Base-by-base conservation (phyloP, 1,284 basidiomycete species). In the Tilletia horrida region DNA sequence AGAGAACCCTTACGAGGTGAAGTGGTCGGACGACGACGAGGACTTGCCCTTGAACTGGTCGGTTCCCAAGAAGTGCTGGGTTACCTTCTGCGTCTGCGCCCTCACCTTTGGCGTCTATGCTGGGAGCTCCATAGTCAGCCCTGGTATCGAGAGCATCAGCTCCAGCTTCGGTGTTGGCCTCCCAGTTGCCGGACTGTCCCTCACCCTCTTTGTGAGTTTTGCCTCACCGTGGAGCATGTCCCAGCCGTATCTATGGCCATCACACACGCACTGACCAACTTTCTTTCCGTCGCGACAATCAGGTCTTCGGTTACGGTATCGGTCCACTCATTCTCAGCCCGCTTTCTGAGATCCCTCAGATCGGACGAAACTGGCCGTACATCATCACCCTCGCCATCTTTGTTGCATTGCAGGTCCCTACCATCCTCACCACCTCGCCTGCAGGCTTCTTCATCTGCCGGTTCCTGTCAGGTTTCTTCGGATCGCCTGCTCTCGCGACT, bases 111-210 rank as follows among this genome's bases (percentile, higher is more conserved):
- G 87, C 71, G 83, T 86, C 2, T 89, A 88, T 76, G 83, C 87
- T 67, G 88, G 88, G 18, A 85, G 85, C 63, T 85, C 84, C 3
- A 86, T 88, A 52, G 84, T 84, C 47, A 86, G 87, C 0, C 87
- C 87, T 1, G 85, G 85, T 0, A 80, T 88, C 35, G 76, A 86
- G 29, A 29, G 27, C 55, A 59, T 59, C 55, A 18, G 11, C 7
- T 11, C 14, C 13, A 35, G 13, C 25, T 59, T 59, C 55, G 55
- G 55, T 16, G 65, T 66, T n/a, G 18, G 31, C 16, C 25, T 27
- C 1, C 18, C 65, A 44, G 50, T 55, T 6, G 65, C 65, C 9
- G 65, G 44, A 9, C 35, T 66, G 16, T 52, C 48, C 18, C 31
- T 66, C 42, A 40, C 48, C 44, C 65, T 66, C 31, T 66, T 66